Evolutionary conservation across 2,329 filamentous ascomycete species (phyloP), one percentile per base, ranked within the genome.

Genomic region (Tricladium varicosporioides): DNA sequence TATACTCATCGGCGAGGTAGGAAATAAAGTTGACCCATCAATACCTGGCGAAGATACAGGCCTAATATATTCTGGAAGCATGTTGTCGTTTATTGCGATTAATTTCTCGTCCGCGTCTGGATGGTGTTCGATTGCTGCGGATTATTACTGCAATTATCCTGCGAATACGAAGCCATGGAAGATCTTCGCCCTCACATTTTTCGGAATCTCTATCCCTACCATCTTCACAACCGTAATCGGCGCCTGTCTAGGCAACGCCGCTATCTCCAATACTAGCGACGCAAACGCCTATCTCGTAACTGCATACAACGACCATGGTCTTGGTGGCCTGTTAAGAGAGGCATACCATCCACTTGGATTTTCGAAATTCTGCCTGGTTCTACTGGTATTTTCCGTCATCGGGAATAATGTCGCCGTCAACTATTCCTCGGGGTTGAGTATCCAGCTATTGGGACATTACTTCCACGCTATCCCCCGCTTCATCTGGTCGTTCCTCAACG

Each of bases 1-100:
- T 57, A 70, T 80, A 54, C 74, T 80, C 54, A 74, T 79, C 51
- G 77, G 74, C 14, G 70, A 79, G 67, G 73, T 76, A 1, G 76
- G 72, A 9, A 69, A 67, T 5, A 75, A 78, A 53, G 70, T 78
- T 9, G 73, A 77, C 53, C 68, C 76, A 53, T 68, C 60, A 31
- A 67, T 68, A 7, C 70, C 70, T 9, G 67, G 67, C 2, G 52
- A 57, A 8, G 67, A 71, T 7, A 68, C 68, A 15, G 73, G 73
- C 15, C 60, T 73, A 3, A 66, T 60, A 14, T 65, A 72, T 40
- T 69, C 71, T 9, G 74, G 72, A 11, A 63, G 65, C 2, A 65
- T 64, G 51, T 57, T 70, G 14, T 63, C 55, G 18, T 70, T 68
- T 54, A 53, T 68, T 13, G 62, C 67, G 14, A 56, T 70, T 44